Conservation (phyloP, 2,329 filamentous ascomycete species). For the Colletotrichum graminicola region DNA sequence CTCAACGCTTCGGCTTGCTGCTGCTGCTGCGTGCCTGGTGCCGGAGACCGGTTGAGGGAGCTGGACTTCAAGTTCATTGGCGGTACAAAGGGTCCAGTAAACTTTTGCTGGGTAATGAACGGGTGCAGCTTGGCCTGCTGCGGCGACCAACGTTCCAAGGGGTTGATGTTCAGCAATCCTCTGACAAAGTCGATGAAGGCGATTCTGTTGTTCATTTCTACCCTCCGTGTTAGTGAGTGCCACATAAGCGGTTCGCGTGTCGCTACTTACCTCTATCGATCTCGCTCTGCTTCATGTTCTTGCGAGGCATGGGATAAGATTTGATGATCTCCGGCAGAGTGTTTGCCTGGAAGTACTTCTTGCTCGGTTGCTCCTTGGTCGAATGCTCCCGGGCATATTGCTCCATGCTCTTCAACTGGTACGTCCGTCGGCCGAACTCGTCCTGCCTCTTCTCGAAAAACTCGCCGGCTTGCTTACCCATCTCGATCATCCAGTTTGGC, state of each 20-base stretch:
- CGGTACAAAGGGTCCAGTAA: conserved; percentile 93
- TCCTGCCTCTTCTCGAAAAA: conserved; percentile 96
- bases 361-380: conserved; percentile 98
- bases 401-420: conserved; percentile 96
- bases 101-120: conserved; percentile 99
- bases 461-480: conserved; percentile 96
- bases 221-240: conserved; percentile 43
- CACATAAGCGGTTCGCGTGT: not conserved
- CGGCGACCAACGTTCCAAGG: conserved; percentile 95
- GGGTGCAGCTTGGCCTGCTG: conserved; percentile 97
- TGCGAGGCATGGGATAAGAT: conserved; percentile 96
- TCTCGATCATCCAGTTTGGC: conserved; percentile 98
- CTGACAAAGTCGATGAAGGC: conserved; percentile 99
- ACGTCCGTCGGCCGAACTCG: conserved; percentile 91
- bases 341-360: conserved; percentile 98
- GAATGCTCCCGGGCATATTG: conserved; percentile 96
- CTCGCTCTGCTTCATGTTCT: conserved; percentile 99
- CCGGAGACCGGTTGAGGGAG: conserved; percentile 86
- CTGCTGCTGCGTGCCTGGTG: conserved; percentile 94
- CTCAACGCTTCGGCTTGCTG: conserved; percentile 94
- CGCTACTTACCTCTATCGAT: conserved; percentile 84
- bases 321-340: conserved; percentile 97
- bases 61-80: conserved; percentile 96
- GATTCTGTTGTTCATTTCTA: conserved; percentile 98
- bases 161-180: conserved; percentile 92